Conservation (phyloP, 2,329 filamentous ascomycete species). For the Fusarium sp. region DNA sequence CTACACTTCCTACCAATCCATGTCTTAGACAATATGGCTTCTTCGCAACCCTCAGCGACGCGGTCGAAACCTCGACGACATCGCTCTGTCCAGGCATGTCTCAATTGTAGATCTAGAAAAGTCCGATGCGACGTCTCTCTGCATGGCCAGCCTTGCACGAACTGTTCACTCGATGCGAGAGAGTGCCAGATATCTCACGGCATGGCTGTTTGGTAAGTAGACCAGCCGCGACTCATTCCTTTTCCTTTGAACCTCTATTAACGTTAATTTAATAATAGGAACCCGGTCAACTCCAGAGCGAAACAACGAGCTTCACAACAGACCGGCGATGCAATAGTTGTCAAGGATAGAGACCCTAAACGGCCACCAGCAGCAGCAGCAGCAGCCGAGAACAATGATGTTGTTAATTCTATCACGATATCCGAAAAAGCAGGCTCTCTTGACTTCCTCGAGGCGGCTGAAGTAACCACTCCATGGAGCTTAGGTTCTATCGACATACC, state of each 20-base stretch:
- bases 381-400: neutral
- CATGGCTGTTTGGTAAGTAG: neutral
- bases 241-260: neutral
- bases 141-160: neutral
- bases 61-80: neutral
- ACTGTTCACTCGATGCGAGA: neutral
- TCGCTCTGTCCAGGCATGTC: neutral
- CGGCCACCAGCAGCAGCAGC: neutral
- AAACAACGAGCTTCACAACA: slow-evolving; percentile 4
- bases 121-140: slow-evolving; percentile 7
- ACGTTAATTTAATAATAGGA: neutral
- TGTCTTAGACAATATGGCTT: neutral
- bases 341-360: neutral
- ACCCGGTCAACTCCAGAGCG: neutral
- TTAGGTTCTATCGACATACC: neutral
- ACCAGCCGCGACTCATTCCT: neutral
- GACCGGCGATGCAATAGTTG: neutral
- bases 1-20: neutral
- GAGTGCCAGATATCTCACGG: neutral
- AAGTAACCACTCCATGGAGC: neutral
- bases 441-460: neutral
- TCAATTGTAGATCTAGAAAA: neutral
- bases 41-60: neutral
- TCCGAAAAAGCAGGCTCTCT: neutral
- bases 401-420: neutral